Evolutionary conservation across 371 early-diverging fungal genomes (phyloP).

Genomic region (Mortierella sp.): DNA sequence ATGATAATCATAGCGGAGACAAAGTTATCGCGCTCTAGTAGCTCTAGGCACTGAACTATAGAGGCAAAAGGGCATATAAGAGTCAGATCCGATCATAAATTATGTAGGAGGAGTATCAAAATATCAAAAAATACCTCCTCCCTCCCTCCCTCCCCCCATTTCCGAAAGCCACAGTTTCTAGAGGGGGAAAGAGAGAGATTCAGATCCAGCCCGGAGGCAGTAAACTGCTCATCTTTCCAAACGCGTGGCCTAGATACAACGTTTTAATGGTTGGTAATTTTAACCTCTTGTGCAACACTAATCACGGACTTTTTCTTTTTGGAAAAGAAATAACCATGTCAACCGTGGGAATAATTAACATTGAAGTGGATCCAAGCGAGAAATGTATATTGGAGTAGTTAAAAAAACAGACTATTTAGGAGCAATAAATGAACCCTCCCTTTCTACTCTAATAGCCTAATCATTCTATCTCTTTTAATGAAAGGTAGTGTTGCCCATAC

Average conservation of each 20-base stretch:
- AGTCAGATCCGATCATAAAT: slow-evolving; percentile 14
- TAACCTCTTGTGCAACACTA: background rate
- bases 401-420: too few species aligned
- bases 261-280: too few species aligned
- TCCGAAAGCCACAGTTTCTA: too few species aligned
- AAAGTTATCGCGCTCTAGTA: background rate
- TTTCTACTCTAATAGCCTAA: too few species aligned
- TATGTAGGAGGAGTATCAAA: background rate
- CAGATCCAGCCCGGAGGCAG: background rate
- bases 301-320: background rate
- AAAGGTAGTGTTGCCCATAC: slow-evolving; percentile 59
- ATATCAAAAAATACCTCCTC: background rate
- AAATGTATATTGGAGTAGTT: background rate
- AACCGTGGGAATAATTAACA: too few species aligned
- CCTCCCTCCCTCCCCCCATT: too few species aligned
- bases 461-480: slow-evolving; percentile 23
- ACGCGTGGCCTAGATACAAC: background rate
- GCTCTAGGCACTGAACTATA: background rate
- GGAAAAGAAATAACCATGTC: background rate
- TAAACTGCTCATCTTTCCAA: background rate
- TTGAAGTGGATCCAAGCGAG: too few species aligned
- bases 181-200: background rate
- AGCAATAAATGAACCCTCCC: too few species aligned
- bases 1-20: background rate
- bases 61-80: slow-evolving; percentile 43